Base-by-base conservation (phyloP, 2,329 filamentous ascomycete genomes). In the Beauveria sp. region DNA sequence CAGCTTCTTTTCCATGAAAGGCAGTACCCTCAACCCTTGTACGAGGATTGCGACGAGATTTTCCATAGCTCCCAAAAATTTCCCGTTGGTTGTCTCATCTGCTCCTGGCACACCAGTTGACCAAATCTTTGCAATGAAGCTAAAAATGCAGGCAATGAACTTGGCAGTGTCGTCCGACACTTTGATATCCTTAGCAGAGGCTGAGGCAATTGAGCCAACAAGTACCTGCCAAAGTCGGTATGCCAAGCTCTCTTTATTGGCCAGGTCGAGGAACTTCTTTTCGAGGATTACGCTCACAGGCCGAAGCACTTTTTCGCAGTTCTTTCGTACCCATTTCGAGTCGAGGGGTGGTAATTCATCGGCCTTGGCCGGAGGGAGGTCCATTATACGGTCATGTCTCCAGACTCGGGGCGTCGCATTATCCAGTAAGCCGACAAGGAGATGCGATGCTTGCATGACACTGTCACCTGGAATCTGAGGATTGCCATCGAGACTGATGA, bases 291-390 rank as follows among this genome's bases (percentile, higher is more conserved):
- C 81, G 5, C 77, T 77, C 8, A 87, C 81, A 9, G 88, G 77
- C 3, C 81, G 73, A 40, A 96, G 83, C 5, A 97, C 81, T 49
- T 80, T 81, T 1, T 77, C 71, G 5, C 88, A 78, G 64, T 90
- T 91, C 63, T 84, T 88, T 59, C 93, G 85, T 14, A 96, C 80
- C 95, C 95, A 99, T 77, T 89, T 91, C 5, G 89, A 81, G 69
- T 98, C 92, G 7, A 98, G 77, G 7, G 87, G 79, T 6, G 92
- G 90, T n/a, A 99, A 78, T 63, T 97, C 91, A n/a, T 87, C 84
- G 0, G 87, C 80, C 57, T 79, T 82, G 59, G 86, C 75, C 38
- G 87, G 73, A 3, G 83, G 77, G 18, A 76, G 74, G 22, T 88
- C 84, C 63, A 86, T 79, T 10, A 90, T 87, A 57, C 87, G 86